Conservation (phyloP, 164 flowering plant genomes). For the Aristolochia californica region DNA sequence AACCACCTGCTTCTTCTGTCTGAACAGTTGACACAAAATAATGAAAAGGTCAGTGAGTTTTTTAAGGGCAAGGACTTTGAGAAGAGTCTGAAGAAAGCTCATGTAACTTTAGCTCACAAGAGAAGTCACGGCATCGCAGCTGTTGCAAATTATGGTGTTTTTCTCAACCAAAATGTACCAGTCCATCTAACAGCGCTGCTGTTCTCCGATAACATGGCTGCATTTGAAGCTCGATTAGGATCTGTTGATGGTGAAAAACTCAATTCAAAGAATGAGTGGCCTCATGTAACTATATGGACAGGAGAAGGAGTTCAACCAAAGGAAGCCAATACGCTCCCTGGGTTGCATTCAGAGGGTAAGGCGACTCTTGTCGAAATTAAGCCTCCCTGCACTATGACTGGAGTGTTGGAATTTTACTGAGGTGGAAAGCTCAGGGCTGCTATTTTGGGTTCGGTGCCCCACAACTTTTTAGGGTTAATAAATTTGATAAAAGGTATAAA, state of each 20-base stretch:
- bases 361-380: constrained; percentile 55
- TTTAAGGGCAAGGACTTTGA: constrained; percentile 38
- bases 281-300: constrained; percentile 92
- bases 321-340: constrained; percentile 69
- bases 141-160: constrained; percentile 62
- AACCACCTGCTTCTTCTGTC: background rate
- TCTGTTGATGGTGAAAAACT: constrained; percentile 65
- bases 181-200: constrained; percentile 53
- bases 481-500: too few relatives aligned
- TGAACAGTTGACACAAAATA: constrained; percentile 41
- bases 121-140: constrained; percentile 80
- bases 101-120: constrained; percentile 94
- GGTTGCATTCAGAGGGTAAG: constrained; percentile 52
- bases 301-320: constrained; percentile 58
- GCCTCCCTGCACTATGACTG: constrained; percentile 35
- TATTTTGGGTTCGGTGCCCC: too few relatives aligned
- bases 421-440: background rate
- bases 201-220: constrained; percentile 65
- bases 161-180: constrained; percentile 47
- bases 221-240: constrained; percentile 55
- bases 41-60: constrained; percentile 38
- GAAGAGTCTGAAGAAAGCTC: constrained; percentile 44
- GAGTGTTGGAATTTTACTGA: constrained; percentile 26
- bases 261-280: constrained; percentile 69
- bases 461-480: too few relatives aligned